A percentile compares a stretch with the other conserved stretches of the same genome.
Evolutionary conservation across 257 asterid genomes (phyloP).

Genomic region (Nicotiana paniculata): DNA sequence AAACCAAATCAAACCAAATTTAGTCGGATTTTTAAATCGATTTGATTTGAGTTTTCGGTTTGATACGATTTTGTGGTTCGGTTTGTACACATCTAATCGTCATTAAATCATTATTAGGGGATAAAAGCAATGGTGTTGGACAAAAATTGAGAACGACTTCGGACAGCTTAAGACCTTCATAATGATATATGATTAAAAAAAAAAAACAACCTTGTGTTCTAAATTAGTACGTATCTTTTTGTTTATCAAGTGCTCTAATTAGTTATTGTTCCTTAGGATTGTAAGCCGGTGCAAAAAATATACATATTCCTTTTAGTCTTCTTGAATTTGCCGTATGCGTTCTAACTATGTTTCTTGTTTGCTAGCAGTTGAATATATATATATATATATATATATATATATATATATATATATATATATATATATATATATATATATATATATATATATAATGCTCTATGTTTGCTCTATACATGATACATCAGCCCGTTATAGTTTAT

Average conservation of each 20-base stretch:
- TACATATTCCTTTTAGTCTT: neutral
- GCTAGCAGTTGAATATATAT: too few relatives aligned
- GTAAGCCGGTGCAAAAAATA: neutral
- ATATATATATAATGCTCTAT: neutral
- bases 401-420: too few relatives aligned
- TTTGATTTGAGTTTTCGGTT: too few relatives aligned
- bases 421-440: neutral
- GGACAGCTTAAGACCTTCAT: neutral
- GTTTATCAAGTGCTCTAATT: too few relatives aligned
- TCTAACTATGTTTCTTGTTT: neutral
- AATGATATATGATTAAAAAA: too few relatives aligned
- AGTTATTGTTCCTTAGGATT: neutral
- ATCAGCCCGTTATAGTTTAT: too few relatives aligned
- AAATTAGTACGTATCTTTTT: too few relatives aligned
- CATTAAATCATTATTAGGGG: neutral
- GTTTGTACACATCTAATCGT: too few relatives aligned
- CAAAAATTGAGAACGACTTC: neutral
- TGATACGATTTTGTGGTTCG: too few relatives aligned
- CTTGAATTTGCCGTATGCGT: neutral
- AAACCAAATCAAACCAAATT: too few relatives aligned
- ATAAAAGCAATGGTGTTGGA: neutral
- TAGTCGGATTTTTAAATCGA: too few relatives aligned
- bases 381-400: neutral
- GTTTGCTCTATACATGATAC: neutral
- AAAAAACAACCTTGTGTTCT: neutral